These are phyloP conservation scores for Sutorius australiensis DNA, from an alignment of 768 basidiomycete species.

Conservation along the genomic window DNA sequence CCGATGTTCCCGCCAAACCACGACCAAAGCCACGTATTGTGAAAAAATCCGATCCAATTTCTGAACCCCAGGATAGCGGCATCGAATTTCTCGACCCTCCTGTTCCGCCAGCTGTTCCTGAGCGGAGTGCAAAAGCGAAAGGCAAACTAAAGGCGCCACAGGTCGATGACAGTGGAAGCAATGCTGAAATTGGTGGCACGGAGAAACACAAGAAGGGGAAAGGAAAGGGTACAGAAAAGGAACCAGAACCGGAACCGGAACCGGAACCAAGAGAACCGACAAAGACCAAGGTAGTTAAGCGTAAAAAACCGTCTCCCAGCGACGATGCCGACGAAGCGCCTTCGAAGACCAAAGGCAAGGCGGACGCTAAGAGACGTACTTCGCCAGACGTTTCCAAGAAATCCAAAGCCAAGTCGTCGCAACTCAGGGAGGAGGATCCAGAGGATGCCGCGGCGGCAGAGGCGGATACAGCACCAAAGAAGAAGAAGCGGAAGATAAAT, in stretches of 20 bases:
- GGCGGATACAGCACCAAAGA: conserved; percentile 40
- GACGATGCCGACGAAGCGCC: conserved; percentile 14
- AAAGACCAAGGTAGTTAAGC: conserved; percentile 25
- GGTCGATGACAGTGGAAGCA: conserved; percentile 13
- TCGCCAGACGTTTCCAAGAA: conserved; percentile 22
- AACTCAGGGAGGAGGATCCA: conserved; percentile 10
- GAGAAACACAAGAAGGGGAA: conserved; percentile 28
- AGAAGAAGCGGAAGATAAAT: conserved; percentile 70
- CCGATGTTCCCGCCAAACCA: conserved; percentile 18
- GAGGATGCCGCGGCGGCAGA: conserved; percentile 19
- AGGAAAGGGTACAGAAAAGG: conserved; percentile 16
- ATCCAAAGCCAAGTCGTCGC: conserved; percentile 15
- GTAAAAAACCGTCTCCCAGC: conserved; percentile 22
- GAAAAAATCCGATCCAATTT: conserved; percentile 15
- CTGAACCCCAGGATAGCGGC: conserved; percentile 28
- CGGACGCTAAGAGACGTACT: conserved; percentile 16
- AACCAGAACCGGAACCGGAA: conserved; percentile 20
- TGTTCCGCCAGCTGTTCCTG: conserved; percentile 16
- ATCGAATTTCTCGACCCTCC: conserved; percentile 26
- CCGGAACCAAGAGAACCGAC: conserved; percentile 21
- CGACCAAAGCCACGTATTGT: conserved; percentile 22
- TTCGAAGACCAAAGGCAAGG: conserved; percentile 17
- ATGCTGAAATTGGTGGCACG: conserved; percentile 22
- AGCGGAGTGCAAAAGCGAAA: conserved; percentile 28
- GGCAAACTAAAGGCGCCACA: conserved; percentile 38